phyloP scores from a whole-genome alignment of 257 asterid species.

The Marsdenia floribunda region DNA sequence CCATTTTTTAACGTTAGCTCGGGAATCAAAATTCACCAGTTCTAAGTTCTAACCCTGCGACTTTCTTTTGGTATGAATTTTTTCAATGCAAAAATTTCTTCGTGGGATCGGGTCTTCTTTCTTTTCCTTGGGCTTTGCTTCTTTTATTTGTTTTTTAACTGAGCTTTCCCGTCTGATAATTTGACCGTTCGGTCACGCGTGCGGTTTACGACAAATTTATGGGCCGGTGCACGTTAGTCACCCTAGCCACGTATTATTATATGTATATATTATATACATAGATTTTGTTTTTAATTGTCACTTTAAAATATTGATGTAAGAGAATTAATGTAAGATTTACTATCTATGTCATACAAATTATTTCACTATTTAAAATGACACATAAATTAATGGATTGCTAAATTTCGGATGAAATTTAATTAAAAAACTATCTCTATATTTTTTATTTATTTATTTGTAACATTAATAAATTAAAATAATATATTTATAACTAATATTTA shows the following conservation, averaged over 20 bases:
- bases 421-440: too few species aligned
- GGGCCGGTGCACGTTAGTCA: constrained; percentile 24
- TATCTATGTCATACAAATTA: too few species aligned
- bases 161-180: constrained; percentile 24
- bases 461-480: too few species aligned
- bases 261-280: too few species aligned
- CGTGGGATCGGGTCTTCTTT: constrained; percentile 4
- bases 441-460: too few species aligned
- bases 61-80: constrained; percentile 8
- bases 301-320: too few species aligned
- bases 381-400: too few species aligned
- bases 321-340: too few species aligned
- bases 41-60: constrained; percentile 13
- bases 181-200: constrained; percentile 51
- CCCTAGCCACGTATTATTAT: constrained; percentile 4
- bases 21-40: constrained; percentile 29
- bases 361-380: too few species aligned
- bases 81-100: constrained; percentile 8
- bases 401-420: too few species aligned
- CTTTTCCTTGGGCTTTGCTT: constrained; percentile 14
- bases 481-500: too few species aligned
- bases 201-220: constrained; percentile 38
- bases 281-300: too few species aligned
- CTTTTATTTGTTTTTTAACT: neutral
- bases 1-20: constrained; percentile 1